phyloP scores from a whole-genome alignment of 2,329 filamentous ascomycete genomes.

The Curvularia eragrostidis region DNA sequence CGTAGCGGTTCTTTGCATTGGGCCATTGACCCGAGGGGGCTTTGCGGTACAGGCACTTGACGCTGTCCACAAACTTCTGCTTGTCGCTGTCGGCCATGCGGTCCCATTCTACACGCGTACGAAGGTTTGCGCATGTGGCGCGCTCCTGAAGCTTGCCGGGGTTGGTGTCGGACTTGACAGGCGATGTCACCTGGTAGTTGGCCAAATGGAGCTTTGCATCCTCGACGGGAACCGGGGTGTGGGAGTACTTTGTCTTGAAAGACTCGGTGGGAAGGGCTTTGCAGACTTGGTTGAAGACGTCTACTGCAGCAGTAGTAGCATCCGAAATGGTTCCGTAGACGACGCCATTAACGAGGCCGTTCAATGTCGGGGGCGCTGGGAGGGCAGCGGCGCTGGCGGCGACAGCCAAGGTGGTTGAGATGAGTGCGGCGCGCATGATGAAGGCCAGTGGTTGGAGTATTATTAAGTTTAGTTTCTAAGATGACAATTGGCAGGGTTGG shows the following conservation, averaged over 20 bases:
- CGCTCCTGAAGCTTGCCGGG: neutral
- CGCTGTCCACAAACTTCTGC: slow-evolving; percentile 35
- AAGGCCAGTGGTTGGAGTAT: slow-evolving; percentile 15
- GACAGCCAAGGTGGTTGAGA: slow-evolving; percentile 27
- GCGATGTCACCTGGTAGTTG: neutral
- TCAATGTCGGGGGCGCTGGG: slow-evolving; percentile 15
- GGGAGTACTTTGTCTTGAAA: slow-evolving; percentile 14
- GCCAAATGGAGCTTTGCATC: slow-evolving; percentile 12
- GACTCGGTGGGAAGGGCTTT: slow-evolving; percentile 19
- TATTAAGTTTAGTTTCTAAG: slow-evolving; percentile 12
- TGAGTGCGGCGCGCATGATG: slow-evolving; percentile 26
- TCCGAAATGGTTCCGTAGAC: no score
- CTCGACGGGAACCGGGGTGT: slow-evolving; percentile 17
- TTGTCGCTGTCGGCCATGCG: slow-evolving; percentile 30
- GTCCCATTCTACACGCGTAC: slow-evolving; percentile 45
- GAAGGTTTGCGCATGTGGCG: slow-evolving; percentile 37
- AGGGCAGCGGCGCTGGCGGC: slow-evolving; percentile 21
- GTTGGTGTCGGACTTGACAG: neutral
- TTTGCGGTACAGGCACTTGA: slow-evolving; percentile 41
- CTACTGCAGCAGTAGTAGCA: neutral
- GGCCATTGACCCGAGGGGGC: slow-evolving; percentile 34
- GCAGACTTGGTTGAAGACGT: slow-evolving; percentile 7
- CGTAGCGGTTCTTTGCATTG: slow-evolving; percentile 40
- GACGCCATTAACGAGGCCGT: neutral
- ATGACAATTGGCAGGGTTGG: neutral